Conservation (phyloP, 176 grass and related monocot species). For the Cenchrus americanus region DNA sequence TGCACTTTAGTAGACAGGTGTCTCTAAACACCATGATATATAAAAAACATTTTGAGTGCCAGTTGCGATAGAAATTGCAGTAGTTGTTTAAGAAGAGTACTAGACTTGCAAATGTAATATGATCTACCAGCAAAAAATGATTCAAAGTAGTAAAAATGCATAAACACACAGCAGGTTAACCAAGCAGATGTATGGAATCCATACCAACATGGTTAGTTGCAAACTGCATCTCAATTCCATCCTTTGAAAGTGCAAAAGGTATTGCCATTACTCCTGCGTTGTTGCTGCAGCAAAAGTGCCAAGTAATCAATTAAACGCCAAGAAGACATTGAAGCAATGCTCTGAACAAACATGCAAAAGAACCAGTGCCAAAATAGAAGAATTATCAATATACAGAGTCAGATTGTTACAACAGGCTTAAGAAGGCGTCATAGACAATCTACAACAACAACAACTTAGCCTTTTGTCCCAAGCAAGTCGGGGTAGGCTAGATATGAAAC, state of each 20-base stretch:
- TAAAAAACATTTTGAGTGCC: not conserved
- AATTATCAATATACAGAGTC: not conserved
- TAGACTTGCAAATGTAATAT: not conserved
- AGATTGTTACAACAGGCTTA: constrained; percentile 3
- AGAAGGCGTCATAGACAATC: not conserved
- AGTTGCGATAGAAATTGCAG: not conserved
- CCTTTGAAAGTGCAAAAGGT: constrained; percentile 82
- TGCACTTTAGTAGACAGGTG: not conserved
- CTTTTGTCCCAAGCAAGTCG: no score
- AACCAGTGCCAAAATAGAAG: not conserved
- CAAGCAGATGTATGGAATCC: constrained; percentile 3
- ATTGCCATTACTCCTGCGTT: constrained; percentile 93
- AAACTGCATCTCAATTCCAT: constrained; percentile 96
- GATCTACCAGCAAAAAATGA: no score
- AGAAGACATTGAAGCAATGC: constrained; percentile 10
- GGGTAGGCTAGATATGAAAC: no score
- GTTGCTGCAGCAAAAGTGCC: constrained; percentile 58
- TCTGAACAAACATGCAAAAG: not conserved
- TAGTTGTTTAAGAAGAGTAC: not conserved
- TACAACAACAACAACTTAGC: no score
- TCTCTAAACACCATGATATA: not conserved
- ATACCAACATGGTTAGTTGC: constrained; percentile 95
- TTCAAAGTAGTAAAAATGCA: not conserved
- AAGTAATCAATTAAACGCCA: not conserved
- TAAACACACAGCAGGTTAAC: not conserved